Conservation (phyloP, 2,329 filamentous ascomycete genomes). For the Colletotrichum karsti region DNA sequence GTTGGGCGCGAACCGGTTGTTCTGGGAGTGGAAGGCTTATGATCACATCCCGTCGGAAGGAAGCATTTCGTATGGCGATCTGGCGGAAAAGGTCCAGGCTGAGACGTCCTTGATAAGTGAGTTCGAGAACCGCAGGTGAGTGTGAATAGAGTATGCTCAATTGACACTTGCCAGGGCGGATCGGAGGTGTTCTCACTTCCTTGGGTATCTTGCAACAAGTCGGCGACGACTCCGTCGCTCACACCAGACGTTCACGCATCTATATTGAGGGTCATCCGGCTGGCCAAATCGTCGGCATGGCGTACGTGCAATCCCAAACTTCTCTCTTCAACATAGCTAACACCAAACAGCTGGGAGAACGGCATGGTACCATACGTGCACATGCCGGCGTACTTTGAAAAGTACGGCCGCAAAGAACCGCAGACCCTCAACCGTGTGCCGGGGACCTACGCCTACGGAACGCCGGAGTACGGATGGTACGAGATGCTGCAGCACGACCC, state of each 20-base stretch:
- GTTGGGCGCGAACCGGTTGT: slow-evolving; percentile 32
- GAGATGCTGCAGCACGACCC: slow-evolving; percentile 38
- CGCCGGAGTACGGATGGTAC: slow-evolving; percentile 40
- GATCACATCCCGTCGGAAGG: slow-evolving; percentile 40
- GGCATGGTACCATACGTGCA: slow-evolving; percentile 21
- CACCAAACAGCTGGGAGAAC: slow-evolving; percentile 9
- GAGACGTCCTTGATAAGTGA: slow-evolving; percentile 38
- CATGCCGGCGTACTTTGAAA: slow-evolving; percentile 42
- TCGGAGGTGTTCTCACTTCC: slow-evolving; percentile 21
- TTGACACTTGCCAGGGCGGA: slow-evolving; percentile 2
- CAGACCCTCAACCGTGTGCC: slow-evolving; percentile 35
- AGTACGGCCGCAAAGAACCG: slow-evolving; percentile 42
- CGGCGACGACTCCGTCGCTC: slow-evolving; percentile 18
- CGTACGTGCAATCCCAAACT: neutral
- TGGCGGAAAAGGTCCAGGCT: slow-evolving; percentile 38
- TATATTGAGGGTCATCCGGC: slow-evolving; percentile 11
- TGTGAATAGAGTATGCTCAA: neutral
- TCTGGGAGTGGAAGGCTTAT: slow-evolving; percentile 43
- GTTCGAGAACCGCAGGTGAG: neutral
- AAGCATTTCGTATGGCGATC: slow-evolving; percentile 36
- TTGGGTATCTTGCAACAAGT: slow-evolving; percentile 18
- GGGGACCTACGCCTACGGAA: slow-evolving; percentile 37
- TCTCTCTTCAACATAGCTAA: neutral
- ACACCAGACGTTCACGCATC: slow-evolving; percentile 22
- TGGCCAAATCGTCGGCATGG: slow-evolving; percentile 21